These are phyloP conservation scores for Dothiorella sarmentorum DNA, from an alignment of 2,329 filamentous ascomycete genomes.

Conservation along the genomic window DNA sequence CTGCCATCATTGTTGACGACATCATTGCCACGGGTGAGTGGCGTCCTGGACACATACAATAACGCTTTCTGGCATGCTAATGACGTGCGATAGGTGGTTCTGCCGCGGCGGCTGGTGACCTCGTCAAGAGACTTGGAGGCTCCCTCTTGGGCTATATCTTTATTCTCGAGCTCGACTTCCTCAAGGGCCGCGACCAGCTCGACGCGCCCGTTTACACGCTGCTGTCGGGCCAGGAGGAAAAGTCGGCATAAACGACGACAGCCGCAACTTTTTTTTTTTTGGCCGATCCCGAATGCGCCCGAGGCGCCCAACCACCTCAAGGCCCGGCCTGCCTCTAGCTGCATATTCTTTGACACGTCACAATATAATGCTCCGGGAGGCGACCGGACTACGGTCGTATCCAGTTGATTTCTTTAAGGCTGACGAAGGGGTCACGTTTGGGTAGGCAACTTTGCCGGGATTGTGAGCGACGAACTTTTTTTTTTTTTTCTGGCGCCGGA, in stretches of 20 bases:
- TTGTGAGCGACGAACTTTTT: constrained; percentile 7
- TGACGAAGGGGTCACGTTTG: constrained; percentile 5
- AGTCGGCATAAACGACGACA: constrained; percentile 9
- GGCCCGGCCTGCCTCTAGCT: constrained; percentile 13
- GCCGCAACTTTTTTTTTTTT: constrained; percentile 5
- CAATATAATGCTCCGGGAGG: constrained; percentile 2
- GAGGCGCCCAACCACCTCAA: constrained; percentile 13
- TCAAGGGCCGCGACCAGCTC: constrained; percentile 89
- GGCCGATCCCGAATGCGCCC: constrained; percentile 16
- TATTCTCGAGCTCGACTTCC: constrained; percentile 90
- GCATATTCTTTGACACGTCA: constrained; percentile 17
- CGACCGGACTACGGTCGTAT: constrained; percentile 4
- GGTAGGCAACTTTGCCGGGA: constrained; percentile 16
- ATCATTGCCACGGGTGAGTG: constrained; percentile 93
- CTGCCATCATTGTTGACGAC: constrained; percentile 91
- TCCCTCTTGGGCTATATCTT: constrained; percentile 87
- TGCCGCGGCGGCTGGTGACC: constrained; percentile 78
- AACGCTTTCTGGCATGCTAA: neutral
- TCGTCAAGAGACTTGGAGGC: constrained; percentile 83
- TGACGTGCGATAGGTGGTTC: constrained; percentile 67
- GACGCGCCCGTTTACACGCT: constrained; percentile 79
- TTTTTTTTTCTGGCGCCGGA: constrained; percentile 4
- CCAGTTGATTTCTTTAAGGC: constrained; percentile 9
- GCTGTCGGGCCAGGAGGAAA: constrained; percentile 60
- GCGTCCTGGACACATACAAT: neutral